Evolutionary conservation across 2,329 filamentous ascomycete species (phyloP).

Genomic region (Tolypocladium pustulatum): DNA sequence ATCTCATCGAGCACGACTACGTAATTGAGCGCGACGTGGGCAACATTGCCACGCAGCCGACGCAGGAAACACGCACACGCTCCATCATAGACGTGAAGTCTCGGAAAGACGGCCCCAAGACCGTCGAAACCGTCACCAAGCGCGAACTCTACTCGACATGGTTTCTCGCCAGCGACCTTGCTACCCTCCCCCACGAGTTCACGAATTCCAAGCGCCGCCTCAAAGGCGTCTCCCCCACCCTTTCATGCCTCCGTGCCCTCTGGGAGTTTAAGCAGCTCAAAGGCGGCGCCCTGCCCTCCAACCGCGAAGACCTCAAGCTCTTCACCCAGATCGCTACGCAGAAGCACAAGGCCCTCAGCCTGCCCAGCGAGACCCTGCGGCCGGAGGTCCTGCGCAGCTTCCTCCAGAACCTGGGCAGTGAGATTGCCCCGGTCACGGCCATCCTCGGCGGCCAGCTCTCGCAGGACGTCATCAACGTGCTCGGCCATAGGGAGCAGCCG

Average conservation of each 20-base stretch:
- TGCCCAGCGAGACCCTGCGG: constrained; percentile 56
- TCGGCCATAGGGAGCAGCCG: constrained; percentile 83
- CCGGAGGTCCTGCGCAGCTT: constrained; percentile 73
- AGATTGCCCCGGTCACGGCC: constrained; percentile 78
- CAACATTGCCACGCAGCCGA: constrained; percentile 54
- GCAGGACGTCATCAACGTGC: constrained; percentile 94
- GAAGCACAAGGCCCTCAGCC: constrained; percentile 64
- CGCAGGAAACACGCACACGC: constrained; percentile 67
- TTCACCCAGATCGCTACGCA: constrained; percentile 73
- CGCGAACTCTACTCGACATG: constrained; percentile 84
- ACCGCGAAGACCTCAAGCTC: constrained; percentile 55
- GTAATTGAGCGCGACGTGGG: constrained; percentile 76
- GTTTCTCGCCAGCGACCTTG: constrained; percentile 69
- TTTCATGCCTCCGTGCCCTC: constrained; percentile 78
- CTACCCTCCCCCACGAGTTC: constrained; percentile 61
- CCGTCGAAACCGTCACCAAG: constrained; percentile 81
- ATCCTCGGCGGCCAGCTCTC: constrained; percentile 84
- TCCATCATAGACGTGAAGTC: constrained; percentile 62
- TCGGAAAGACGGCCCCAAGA: constrained; percentile 57
- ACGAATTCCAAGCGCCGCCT: constrained; percentile 55
- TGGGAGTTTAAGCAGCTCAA: constrained; percentile 66
- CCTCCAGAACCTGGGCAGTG: constrained; percentile 73
- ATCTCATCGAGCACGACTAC: constrained; percentile 84
- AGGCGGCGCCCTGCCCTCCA: constrained; percentile 41
- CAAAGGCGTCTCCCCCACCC: constrained; percentile 67